Evolutionary conservation across 73 alveolate genomes (phyloP).

Genomic region (Tetrahymena elliotti): DNA sequence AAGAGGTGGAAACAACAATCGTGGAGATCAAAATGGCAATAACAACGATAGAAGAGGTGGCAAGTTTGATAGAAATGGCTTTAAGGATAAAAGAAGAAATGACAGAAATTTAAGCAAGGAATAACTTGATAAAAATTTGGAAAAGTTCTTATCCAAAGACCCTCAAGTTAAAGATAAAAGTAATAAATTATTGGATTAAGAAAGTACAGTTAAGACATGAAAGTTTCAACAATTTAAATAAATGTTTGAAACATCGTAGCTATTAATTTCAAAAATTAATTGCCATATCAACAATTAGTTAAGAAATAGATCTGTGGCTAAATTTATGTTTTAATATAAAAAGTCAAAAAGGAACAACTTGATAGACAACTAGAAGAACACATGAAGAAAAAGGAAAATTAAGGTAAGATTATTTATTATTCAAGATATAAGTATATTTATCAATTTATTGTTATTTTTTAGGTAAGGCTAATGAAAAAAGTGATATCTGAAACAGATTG

Average conservation of each 20-base stretch:
- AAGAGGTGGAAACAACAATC: not conserved
- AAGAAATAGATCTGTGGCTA: not conserved
- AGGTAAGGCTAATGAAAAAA: not conserved
- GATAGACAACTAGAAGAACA: not conserved
- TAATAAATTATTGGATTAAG: not conserved
- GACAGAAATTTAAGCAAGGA: not conserved
- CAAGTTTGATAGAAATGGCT: not conserved
- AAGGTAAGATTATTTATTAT: not conserved
- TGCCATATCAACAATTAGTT: not conserved
- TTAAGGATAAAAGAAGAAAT: not conserved
- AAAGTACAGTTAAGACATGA: not conserved
- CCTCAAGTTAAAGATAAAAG: not conserved
- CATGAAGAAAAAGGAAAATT: not conserved
- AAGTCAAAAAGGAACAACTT: not conserved
- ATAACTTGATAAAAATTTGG: not conserved
- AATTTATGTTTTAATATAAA: not conserved
- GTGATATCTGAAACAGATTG: not conserved
- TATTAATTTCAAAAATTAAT: too few species aligned
- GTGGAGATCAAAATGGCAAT: not conserved
- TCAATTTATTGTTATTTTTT: not conserved
- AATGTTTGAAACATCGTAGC: not conserved
- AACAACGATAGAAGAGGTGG: not conserved
- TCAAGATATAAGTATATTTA: not conserved
- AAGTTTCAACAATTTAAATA: not conserved
- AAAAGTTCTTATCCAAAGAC: not conserved